Percentiles rank a stretch among this genome's conserved stretches.
Conservation (phyloP, 352 stramenopile genomes). For the Phytophthora ramorum region DNA sequence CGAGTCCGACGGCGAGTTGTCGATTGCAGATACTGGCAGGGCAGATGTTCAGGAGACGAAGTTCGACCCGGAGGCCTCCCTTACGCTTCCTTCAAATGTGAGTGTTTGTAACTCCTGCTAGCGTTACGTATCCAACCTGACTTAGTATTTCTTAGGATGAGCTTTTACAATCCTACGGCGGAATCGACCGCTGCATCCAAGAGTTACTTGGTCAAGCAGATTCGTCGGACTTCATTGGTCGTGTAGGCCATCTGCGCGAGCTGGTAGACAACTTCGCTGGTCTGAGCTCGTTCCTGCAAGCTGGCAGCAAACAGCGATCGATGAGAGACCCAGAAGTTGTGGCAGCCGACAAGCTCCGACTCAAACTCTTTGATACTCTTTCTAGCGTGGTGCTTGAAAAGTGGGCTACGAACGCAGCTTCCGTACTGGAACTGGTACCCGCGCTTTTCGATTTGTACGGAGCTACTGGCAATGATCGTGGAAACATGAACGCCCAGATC, state of each 20-base stretch:
- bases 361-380: constrained; percentile 37
- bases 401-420: constrained; percentile 40
- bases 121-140: background rate
- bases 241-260: constrained; percentile 21
- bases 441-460: constrained; percentile 50
- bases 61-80: constrained; percentile 53
- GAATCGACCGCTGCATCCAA: constrained; percentile 36
- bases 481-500: constrained; percentile 17
- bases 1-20: constrained; percentile 16
- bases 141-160: constrained; percentile 30
- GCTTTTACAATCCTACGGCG: constrained; percentile 32
- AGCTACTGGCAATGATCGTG: constrained; percentile 2
- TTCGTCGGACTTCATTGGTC: background rate
- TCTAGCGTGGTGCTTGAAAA: constrained; percentile 30
- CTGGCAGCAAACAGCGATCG: background rate
- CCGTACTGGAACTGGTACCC: constrained; percentile 52
- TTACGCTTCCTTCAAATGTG: constrained; percentile 60
- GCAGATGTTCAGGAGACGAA: constrained; percentile 12
- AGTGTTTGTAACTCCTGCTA: background rate
- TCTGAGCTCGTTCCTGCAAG: constrained; percentile 45
- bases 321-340: background rate
- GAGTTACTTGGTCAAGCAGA: constrained; percentile 21
- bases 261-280: constrained; percentile 32
- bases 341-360: constrained; percentile 22
- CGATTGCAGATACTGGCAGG: background rate